phyloP scores from a whole-genome alignment of 139 green algal species.

The Gonium pectorale region DNA sequence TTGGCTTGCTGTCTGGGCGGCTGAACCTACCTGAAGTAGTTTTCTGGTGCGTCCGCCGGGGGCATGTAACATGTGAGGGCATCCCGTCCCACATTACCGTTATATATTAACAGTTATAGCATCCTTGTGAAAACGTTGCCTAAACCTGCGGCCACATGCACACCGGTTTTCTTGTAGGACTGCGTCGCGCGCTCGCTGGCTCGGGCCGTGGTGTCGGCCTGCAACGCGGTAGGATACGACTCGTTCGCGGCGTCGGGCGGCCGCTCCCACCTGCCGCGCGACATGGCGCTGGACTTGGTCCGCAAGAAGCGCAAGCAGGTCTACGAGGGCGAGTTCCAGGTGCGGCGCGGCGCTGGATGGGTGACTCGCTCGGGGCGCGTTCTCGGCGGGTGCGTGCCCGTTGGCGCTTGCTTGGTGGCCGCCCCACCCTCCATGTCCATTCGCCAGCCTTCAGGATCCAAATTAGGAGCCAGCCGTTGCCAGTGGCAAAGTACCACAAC shows the following conservation, averaged over 20 bases:
- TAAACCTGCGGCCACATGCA: no score
- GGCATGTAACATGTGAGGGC: background rate
- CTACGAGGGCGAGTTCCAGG: background rate
- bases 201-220: background rate
- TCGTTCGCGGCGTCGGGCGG: background rate
- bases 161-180: background rate
- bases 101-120: background rate
- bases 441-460: no score
- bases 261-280: background rate
- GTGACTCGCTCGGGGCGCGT: background rate
- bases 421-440: no score
- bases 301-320: constrained; percentile 2
- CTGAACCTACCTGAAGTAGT: no score
- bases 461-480: no score
- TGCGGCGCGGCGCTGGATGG: background rate
- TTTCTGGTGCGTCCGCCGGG: no score
- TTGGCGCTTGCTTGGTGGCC: background rate
- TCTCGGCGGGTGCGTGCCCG: background rate
- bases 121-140: no score
- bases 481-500: background rate
- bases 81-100: background rate
- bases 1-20: background rate
- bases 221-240: background rate
- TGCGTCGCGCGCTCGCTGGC: background rate
- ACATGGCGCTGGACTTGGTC: background rate